phyloP scores from a whole-genome alignment of 495 filamentous ascomycete genomes.

The Gamarada debralockiae region DNA sequence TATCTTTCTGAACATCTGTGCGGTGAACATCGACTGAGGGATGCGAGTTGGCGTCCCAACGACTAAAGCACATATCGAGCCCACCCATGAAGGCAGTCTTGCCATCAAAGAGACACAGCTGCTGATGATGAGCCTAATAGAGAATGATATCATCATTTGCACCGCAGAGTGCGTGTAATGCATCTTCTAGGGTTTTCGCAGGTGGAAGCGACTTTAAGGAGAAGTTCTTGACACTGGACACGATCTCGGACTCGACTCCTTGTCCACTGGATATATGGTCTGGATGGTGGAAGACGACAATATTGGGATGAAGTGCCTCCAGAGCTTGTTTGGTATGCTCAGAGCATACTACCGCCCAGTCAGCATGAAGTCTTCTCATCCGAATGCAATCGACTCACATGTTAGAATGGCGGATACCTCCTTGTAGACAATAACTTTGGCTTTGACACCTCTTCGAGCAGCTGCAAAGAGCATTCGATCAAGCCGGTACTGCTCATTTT shows the following conservation, averaged over 20 bases:
- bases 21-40: conserved; percentile 84
- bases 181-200: conserved; percentile 58
- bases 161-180: conserved; percentile 75
- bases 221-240: conserved; percentile 36
- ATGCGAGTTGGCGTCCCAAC: conserved; percentile 66
- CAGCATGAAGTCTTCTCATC: neutral
- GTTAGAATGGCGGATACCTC: conserved; percentile 85
- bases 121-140: conserved; percentile 97
- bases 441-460: conserved; percentile 79
- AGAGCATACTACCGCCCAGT: conserved; percentile 21
- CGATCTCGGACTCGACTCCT: conserved; percentile 35
- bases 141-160: conserved; percentile 69
- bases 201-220: conserved; percentile 38
- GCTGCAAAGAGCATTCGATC: conserved; percentile 87
- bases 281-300: conserved; percentile 87
- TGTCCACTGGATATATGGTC: conserved; percentile 79
- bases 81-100: conserved; percentile 87
- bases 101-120: conserved; percentile 81
- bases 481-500: conserved; percentile 80
- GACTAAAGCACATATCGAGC: conserved; percentile 62
- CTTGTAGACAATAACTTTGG: conserved; percentile 95
- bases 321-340: conserved; percentile 80
- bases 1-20: conserved; percentile 67
- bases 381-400: conserved; percentile 50
- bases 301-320: conserved; percentile 78